Base-by-base conservation (phyloP, 2,329 filamentous ascomycete genomes). In the Aspergillaceae sp. region DNA sequence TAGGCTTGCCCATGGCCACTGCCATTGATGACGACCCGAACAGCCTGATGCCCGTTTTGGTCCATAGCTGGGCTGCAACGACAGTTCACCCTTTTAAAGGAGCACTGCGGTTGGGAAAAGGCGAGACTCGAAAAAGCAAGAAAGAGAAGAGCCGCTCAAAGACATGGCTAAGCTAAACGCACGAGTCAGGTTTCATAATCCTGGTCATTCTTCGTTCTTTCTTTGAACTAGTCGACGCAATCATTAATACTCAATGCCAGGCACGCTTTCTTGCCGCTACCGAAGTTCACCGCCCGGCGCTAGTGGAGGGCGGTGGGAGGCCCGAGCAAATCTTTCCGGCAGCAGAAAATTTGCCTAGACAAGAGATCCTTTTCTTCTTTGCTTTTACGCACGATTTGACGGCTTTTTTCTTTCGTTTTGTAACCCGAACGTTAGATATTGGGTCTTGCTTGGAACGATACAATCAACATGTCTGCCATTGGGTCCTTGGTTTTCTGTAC, bases 401-500 rank as follows among this genome's bases (percentile, higher is more conserved):
- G 26, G 5, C 34, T 36, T 42, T 43, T 32, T 10, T 26, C 38
- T 27, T 43, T 45, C 10, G 40, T 29, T 7, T 40, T 41, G 34
- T 7, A 7, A 5, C n/a, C n/a, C 34, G 34, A 11, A 11, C 26
- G 34, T 27, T 38, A 4, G 19, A 38, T 38, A 38, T 38, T 8
- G 9, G 7, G 8, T 28, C 27, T 26, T 11, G 36, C 19, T 27
- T 26, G 11, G 19, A 28, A 28, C 26, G 26, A 5, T 33, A 10
- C 35, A 5, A 5, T 28, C 48, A 56, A 36, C 2, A 96, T 96
- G 91, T 82, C 90, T 54, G 83, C 87, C 11, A 89, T 96, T 55
- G 91, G 89, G 46, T 91, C 89, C 44, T 76, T 97, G 36, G 83
- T 95, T 33, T 97, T 97, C 68, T 97, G 91, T 73, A 87, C 78